A percentile compares a stretch with the other conserved stretches of the same genome.
These are phyloP conservation scores for Diversispora epigaea DNA, from an alignment of 192 early-diverging fungal species.

Conservation along the genomic window DNA sequence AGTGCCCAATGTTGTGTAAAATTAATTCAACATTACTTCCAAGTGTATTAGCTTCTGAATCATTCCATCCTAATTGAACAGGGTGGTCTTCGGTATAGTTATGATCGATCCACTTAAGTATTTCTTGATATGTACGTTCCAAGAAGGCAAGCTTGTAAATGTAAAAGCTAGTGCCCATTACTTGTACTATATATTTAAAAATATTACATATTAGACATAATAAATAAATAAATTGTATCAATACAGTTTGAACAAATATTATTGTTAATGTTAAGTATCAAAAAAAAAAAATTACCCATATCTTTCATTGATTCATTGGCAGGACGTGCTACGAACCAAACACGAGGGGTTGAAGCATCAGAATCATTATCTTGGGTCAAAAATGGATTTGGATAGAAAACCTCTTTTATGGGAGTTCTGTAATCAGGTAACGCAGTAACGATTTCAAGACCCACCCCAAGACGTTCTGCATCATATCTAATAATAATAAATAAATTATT, in stretches of 20 bases:
- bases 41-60: not conserved
- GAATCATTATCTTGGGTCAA: not conserved
- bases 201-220: too few relatives aligned
- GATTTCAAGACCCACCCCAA: not conserved
- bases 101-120: not conserved
- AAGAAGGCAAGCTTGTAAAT: not conserved
- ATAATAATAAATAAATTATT: not conserved
- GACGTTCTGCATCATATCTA: constrained; percentile 20
- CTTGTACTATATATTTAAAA: not conserved
- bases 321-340: not conserved
- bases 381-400: not conserved
- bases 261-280: not conserved
- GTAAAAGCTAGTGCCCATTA: not conserved
- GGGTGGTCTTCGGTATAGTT: not conserved
- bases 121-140: not conserved
- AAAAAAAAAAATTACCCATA: not conserved
- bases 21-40: not conserved
- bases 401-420: not conserved
- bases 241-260: not conserved
- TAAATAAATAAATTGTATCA: not conserved
- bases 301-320: not conserved
- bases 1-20: constrained; percentile 5
- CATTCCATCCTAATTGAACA: not conserved
- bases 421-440: not conserved
- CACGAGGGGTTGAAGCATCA: too few relatives aligned